phyloP scores from a whole-genome alignment of 306 rosid genomes.

The Castanea mollissima region DNA sequence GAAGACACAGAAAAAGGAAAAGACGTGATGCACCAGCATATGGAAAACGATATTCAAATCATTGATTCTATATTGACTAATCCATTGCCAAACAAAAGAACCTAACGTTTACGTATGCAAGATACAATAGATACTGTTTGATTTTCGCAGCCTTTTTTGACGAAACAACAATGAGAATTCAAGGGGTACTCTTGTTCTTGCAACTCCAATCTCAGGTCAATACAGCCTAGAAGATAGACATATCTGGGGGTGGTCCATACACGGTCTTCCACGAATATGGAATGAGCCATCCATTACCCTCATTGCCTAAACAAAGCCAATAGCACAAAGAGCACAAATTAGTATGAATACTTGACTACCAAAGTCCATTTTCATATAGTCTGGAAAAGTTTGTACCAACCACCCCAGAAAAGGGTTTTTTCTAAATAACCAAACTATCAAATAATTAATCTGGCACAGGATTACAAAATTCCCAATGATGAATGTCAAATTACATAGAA shows the following conservation, averaged over 20 bases:
- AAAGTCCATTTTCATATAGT: not conserved
- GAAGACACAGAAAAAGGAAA: too few species aligned
- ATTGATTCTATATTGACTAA: not conserved
- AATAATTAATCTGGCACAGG: not conserved
- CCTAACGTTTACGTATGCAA: not conserved
- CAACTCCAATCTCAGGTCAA: not conserved
- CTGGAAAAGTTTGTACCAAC: not conserved
- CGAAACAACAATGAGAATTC: not conserved
- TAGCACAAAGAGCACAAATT: conserved; percentile 6
- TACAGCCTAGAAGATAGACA: conserved; percentile 59
- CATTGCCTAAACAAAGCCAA: conserved; percentile 41
- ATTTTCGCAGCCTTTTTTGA: not conserved
- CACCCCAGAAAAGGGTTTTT: not conserved
- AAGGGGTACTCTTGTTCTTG: not conserved
- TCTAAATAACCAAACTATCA: not conserved
- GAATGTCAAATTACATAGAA: not conserved
- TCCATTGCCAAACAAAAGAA: not conserved
- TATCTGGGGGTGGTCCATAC: conserved; percentile 85
- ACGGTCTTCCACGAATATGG: conserved; percentile 83
- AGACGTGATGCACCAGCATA: not conserved
- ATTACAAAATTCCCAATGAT: not conserved
- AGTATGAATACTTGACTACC: not conserved
- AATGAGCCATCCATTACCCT: conserved; percentile 53
- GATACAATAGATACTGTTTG: too few species aligned
- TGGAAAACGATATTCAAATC: not conserved